Evolutionary conservation across 2,329 filamentous ascomycete species (phyloP).

Genomic region (Paracoccidioides brasiliensis): DNA sequence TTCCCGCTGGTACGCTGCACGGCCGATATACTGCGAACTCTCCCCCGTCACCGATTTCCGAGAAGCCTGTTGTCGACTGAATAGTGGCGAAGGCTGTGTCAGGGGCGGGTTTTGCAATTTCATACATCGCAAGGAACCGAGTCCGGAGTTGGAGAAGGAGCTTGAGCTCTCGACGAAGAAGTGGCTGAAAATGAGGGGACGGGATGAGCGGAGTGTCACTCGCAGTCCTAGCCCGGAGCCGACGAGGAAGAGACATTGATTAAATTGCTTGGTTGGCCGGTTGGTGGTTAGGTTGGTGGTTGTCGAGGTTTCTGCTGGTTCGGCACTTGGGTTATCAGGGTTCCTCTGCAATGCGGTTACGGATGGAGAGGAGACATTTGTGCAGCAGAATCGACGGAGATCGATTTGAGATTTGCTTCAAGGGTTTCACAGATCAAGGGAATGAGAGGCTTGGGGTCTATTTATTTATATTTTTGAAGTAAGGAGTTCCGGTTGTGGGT

Average conservation of each 20-base stretch:
- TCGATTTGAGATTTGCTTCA: background rate
- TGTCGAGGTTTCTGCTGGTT: too few species aligned
- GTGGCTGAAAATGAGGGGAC: conserved; percentile 75
- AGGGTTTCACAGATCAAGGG: background rate
- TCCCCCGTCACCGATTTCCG: conserved; percentile 95
- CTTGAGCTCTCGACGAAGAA: conserved; percentile 85
- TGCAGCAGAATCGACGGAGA: background rate
- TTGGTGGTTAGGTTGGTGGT: too few species aligned
- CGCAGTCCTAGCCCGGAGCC: conserved; percentile 81
- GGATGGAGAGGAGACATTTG: too few species aligned
- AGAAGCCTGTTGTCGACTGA: conserved; percentile 91
- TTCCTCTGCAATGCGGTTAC: background rate
- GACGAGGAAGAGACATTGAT: conserved; percentile 54
- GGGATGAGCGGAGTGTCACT: conserved; percentile 68
- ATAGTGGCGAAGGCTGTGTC: conserved; percentile 89
- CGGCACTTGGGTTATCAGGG: background rate
- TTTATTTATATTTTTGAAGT: background rate
- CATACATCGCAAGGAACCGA: conserved; percentile 93
- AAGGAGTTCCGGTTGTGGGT: conserved; percentile 5
- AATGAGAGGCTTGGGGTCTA: background rate
- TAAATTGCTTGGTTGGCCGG: background rate
- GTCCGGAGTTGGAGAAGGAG: conserved; percentile 75
- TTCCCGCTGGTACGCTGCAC: conserved; percentile 87
- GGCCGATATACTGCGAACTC: conserved; percentile 96
- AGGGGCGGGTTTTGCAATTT: conserved; percentile 98